Evolutionary conservation across 345 rosid species (phyloP), one percentile per base, ranked within the genome.

Genomic region (Eucalyptus brandiana): DNA sequence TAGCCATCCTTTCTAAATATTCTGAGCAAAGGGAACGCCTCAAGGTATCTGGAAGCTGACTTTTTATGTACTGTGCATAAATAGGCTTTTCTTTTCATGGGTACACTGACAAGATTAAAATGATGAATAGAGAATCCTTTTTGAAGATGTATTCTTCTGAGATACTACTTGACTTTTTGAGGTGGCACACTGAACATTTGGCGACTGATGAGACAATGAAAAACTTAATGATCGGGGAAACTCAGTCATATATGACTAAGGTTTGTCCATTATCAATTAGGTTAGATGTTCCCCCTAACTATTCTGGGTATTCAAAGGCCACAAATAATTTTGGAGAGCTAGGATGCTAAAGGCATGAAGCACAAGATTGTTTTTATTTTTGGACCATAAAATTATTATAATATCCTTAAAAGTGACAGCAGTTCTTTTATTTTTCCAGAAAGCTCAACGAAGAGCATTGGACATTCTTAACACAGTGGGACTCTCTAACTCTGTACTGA

Each of bases 11-110:
- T 86, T 89, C 96, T 69, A 98, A 96, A 86, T 97, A 98, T 91
- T 94, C 99, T 2, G 97, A 97, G 90, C 99, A 97, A 93, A 94
- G 99, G 89, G 98, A 97, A 87, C 98, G 95, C 81, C 91, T 97
- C 88, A 97, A 97, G 99, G 99, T 97, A 93, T 51, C 67, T 19
- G 26, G 54, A 17, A 88, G 51, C 72, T 49, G 18, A 87, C 69
- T 87, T 28, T 40, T 50, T 30, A 12, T 54, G 58, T 18, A 21
- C 65, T 5, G 24, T 54, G 88, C 47, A 15, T 87, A n/a, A 18
- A 87, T 37, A 87, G 37, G 42, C n/a, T 87, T 54, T 86, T 53
- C 44, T 87, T 53, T 60, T n/a, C 69, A 40, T 40, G 17, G 47
- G 30, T 40, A 76, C 47, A 23, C 85, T 40, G 85, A 40, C 85